Evolutionary conservation across 176 grass and related monocot species (phyloP), one percentile per base, ranked within the genome.

Genomic region (Musa troglodytarum): DNA sequence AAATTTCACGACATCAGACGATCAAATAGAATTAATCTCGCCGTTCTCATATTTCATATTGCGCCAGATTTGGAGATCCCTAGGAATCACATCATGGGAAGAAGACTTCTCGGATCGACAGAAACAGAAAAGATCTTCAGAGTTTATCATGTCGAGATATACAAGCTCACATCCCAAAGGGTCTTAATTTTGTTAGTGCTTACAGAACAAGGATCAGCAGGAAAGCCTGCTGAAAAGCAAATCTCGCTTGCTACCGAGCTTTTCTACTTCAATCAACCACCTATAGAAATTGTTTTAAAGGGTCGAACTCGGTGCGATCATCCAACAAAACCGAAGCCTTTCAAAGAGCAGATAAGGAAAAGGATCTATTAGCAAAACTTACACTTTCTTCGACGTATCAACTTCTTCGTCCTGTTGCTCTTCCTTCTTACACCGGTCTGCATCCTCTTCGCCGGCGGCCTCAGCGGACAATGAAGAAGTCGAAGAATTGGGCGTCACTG

Each of bases 401-500:
- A 85, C 83, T 12, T 79, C 81, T 1, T 92, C 80, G 80, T 91
- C 87, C 81, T 75, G 56, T 74, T 74, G 53, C 49, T 67, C 10
- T 57, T 86, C 74, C 16, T 81, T 74, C 79, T 82, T 82, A 17
- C 53, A 85, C 85, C 57, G 57, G 12, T 25, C 70, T 7, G 84
- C 88, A 11, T 87, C 86, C 73, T 82, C 90, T 16, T 89, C 86
- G 8, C 81, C 81, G 1, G 79, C 89, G 0, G 82, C 86, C 80
- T 97, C 93, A 62, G 77, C 91, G 1, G 90, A 98, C 23, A 86
- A 89, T 1, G 86, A 91, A 0, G 88, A 91, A 79, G 89, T 87
- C 2, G 90, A 98, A 10, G 94, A 98, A 83, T 93, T 93, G 10
- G 94, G 88, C 28, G 94, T 96, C 17, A 77, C 49, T 50, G 88